phyloP scores from a whole-genome alignment of 2,329 filamentous ascomycete species.

The Penicillium corylophilum region DNA sequence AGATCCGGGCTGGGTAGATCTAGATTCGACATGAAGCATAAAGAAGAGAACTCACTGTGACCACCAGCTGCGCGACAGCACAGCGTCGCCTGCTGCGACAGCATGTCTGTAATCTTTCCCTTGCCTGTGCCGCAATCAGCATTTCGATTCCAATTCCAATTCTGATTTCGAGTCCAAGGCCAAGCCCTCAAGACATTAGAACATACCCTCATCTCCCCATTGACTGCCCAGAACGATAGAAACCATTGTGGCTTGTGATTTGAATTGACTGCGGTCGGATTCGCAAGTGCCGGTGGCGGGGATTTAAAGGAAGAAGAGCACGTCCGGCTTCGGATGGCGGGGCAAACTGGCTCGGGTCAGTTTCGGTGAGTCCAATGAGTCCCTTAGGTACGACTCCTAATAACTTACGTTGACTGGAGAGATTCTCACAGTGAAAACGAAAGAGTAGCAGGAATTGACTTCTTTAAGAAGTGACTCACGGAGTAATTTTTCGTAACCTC shows the following conservation, averaged over 20 bases:
- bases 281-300: slow-evolving; percentile 14
- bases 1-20: not conserved
- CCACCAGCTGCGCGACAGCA: slow-evolving; percentile 49
- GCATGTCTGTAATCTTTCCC: slow-evolving; percentile 50
- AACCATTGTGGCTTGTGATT: slow-evolving; percentile 30
- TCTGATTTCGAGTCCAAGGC: no score
- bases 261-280: slow-evolving; percentile 8
- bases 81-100: slow-evolving; percentile 45
- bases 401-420: slow-evolving; percentile 1
- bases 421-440: not conserved
- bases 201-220: slow-evolving; percentile 50
- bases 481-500: slow-evolving; percentile 5
- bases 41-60: slow-evolving; percentile 40
- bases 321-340: slow-evolving; percentile 23
- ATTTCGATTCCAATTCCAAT: not conserved
- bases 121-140: slow-evolving; percentile 36
- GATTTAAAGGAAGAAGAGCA: slow-evolving; percentile 16
- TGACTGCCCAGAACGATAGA: slow-evolving; percentile 49
- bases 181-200: not conserved
- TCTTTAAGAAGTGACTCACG: slow-evolving; percentile 7
- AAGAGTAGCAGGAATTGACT: not conserved
- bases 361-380: slow-evolving; percentile 9
- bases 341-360: slow-evolving; percentile 19
- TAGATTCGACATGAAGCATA: not conserved
- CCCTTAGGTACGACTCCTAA: not conserved